A percentile compares a stretch with the other conserved stretches of the same genome.
These are phyloP conservation scores for Persicaria tinctoria DNA, from an alignment of 148 eudicot genomes.

Conservation along the genomic window DNA sequence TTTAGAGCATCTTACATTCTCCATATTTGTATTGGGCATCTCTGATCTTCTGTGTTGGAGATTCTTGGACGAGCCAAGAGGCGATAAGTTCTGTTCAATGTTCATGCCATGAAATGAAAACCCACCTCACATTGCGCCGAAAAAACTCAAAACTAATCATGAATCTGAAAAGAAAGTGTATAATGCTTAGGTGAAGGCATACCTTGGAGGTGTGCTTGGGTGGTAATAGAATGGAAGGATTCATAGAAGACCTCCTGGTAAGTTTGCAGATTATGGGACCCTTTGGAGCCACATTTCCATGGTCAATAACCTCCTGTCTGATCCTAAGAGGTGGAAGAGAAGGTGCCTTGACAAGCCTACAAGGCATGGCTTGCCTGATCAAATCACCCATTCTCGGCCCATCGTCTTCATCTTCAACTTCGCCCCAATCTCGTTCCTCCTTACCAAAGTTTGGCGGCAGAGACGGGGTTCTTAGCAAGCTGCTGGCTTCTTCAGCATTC, in stretches of 20 bases:
- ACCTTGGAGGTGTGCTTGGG: slow-evolving; percentile 42
- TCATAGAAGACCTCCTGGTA: slow-evolving; percentile 3
- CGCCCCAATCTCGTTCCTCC: slow-evolving; percentile 30
- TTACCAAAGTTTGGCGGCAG: slow-evolving; percentile 27
- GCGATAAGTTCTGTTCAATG: slow-evolving; percentile 17
- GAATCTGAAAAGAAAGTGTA: not conserved
- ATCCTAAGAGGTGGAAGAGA: slow-evolving; percentile 32
- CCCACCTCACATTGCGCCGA: not conserved
- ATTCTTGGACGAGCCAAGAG: slow-evolving; percentile 32
- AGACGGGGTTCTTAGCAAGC: slow-evolving; percentile 32
- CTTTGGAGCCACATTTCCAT: slow-evolving; percentile 10
- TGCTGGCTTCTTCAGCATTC: slow-evolving; percentile 5
- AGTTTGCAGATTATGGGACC: slow-evolving; percentile 6
- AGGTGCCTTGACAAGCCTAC: slow-evolving; percentile 18
- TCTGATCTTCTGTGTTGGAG: slow-evolving; percentile 11
- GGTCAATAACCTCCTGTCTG: not conserved
- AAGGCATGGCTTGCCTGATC: slow-evolving; percentile 72
- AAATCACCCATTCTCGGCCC: slow-evolving; percentile 63
- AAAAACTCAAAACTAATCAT: not conserved
- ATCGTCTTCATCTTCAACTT: slow-evolving; percentile 22
- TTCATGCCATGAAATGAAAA: slow-evolving; percentile 28
- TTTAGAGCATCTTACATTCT: slow-evolving; percentile 8
- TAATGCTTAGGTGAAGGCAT: not conserved
- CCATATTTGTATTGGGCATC: not conserved
- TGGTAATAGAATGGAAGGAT: slow-evolving; percentile 10